Evolutionary conservation across 768 basidiomycete genomes (phyloP).

Genomic region (Solioccasus polychromus): DNA sequence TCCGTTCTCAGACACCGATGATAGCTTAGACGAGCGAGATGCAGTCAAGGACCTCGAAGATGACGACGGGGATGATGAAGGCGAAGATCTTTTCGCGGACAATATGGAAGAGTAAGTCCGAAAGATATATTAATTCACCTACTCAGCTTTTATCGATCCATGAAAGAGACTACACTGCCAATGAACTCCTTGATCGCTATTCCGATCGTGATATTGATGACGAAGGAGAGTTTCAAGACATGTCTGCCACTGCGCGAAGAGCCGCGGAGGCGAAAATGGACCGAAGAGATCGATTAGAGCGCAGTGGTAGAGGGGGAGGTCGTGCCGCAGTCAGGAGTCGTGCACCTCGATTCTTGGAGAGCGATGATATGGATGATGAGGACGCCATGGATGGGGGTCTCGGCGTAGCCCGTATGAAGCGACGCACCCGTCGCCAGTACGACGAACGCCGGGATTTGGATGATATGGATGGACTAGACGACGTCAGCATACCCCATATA

Average conservation of each 20-base stretch:
- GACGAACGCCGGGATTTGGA: slow-evolving; percentile 90
- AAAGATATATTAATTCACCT: background rate
- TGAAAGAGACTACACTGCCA: slow-evolving; percentile 79
- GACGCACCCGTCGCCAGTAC: slow-evolving; percentile 84
- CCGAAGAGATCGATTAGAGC: slow-evolving; percentile 76
- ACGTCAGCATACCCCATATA: slow-evolving; percentile 47
- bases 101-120: slow-evolving; percentile 62
- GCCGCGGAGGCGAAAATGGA: slow-evolving; percentile 87
- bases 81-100: slow-evolving; percentile 92
- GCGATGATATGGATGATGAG: slow-evolving; percentile 75
- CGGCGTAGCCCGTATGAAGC: slow-evolving; percentile 68
- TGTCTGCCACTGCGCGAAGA: slow-evolving; percentile 69
- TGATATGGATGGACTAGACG: slow-evolving; percentile 86
- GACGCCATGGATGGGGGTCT: slow-evolving; percentile 68
- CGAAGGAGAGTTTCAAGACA: slow-evolving; percentile 61
- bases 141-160: slow-evolving; percentile 8
- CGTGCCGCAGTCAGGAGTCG: slow-evolving; percentile 78
- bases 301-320: slow-evolving; percentile 61
- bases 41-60: slow-evolving; percentile 64
- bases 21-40: slow-evolving; percentile 69
- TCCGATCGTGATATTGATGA: slow-evolving; percentile 88
- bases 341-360: slow-evolving; percentile 85
- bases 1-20: slow-evolving; percentile 85
- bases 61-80: slow-evolving; percentile 76
- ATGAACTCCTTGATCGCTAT: slow-evolving; percentile 81